These are phyloP conservation scores for Yamadazyma friedrichii DNA, from an alignment of 1,139 yeast species.

Conservation along the genomic window DNA sequence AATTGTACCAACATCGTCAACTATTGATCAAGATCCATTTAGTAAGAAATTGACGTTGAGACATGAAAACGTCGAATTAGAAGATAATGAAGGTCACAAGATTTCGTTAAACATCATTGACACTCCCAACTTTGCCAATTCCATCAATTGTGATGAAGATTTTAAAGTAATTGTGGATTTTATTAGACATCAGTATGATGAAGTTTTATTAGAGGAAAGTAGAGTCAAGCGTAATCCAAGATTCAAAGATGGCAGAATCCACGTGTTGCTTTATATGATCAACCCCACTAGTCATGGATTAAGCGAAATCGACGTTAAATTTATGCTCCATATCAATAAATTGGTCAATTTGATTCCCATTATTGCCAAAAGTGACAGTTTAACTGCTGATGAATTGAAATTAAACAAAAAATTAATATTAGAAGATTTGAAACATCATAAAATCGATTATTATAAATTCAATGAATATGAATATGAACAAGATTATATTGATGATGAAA, in stretches of 20 bases:
- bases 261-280: conserved; percentile 45
- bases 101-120: conserved; percentile 48
- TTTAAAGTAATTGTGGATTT: conserved; percentile 47
- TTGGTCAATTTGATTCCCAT: conserved; percentile 45
- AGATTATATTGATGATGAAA: conserved; percentile 50
- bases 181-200: conserved; percentile 50
- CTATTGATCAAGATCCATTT: conserved; percentile 43
- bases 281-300: conserved; percentile 51
- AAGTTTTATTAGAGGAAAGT: conserved; percentile 48
- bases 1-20: conserved; percentile 46
- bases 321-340: conserved; percentile 40
- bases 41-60: conserved; percentile 42
- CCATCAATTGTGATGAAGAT: conserved; percentile 47
- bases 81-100: conserved; percentile 52
- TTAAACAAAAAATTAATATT: conserved; percentile 38
- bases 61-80: conserved; percentile 51
- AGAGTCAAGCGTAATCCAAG: conserved; percentile 49
- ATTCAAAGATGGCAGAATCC: conserved; percentile 49
- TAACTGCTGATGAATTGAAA: conserved; percentile 37
- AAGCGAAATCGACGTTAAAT: conserved; percentile 40
- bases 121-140: conserved; percentile 82
- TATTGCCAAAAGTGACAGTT: conserved; percentile 42
- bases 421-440: conserved; percentile 42
- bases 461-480: conserved; percentile 50
- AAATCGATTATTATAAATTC: conserved; percentile 44